Evolutionary conservation across 208 protist genomes (phyloP).

Genomic region (Trichomonas tenax): DNA sequence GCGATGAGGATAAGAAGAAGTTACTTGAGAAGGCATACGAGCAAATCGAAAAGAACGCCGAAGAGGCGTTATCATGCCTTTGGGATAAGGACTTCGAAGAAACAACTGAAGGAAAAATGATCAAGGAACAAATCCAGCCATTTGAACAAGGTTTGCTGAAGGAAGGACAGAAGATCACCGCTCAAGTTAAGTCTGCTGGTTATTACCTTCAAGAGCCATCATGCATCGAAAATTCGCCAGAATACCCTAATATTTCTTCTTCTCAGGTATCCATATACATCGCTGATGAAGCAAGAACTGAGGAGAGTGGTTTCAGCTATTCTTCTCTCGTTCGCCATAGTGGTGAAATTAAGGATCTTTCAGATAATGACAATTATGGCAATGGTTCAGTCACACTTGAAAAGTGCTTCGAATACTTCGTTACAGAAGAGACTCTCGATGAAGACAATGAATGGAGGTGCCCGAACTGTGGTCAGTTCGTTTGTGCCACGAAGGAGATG

Average conservation of each 20-base stretch:
- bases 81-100: background rate
- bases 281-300: background rate
- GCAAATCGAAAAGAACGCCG: background rate
- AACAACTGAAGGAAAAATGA: background rate
- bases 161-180: background rate
- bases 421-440: background rate
- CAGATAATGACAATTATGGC: no score
- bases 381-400: background rate
- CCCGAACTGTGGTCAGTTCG: background rate
- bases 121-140: background rate
- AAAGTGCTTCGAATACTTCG: background rate
- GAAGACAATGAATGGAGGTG: slow-evolving; percentile 14
- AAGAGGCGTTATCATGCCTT: background rate
- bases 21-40: background rate
- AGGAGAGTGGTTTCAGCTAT: background rate
- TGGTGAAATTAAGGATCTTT: background rate
- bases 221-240: background rate
- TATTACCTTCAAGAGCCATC: background rate
- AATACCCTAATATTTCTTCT: background rate
- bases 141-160: background rate
- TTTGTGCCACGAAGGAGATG: background rate
- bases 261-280: background rate
- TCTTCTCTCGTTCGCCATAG: background rate
- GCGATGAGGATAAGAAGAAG: background rate
- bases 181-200: background rate